Evolutionary conservation across 768 basidiomycete genomes (phyloP).

Genomic region (Lactarius sp.): DNA sequence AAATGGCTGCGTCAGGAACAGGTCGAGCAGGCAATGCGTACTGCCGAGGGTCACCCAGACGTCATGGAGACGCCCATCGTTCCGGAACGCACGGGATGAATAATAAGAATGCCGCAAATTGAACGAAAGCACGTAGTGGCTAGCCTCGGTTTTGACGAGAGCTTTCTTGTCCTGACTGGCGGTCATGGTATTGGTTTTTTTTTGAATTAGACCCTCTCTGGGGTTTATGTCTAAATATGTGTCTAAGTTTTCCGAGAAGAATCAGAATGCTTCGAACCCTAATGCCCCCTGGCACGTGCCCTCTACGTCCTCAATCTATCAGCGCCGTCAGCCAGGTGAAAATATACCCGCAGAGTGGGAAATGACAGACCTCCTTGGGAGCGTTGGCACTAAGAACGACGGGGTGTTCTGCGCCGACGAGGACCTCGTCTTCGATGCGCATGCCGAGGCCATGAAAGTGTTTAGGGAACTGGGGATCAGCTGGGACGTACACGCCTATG

Average conservation of each 20-base stretch:
- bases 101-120: background rate
- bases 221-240: background rate
- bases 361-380: constrained; percentile 66
- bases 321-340: background rate
- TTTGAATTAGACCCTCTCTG: background rate
- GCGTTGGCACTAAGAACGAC: constrained; percentile 63
- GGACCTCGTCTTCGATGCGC: constrained; percentile 87
- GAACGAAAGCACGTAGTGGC: background rate
- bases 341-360: no score
- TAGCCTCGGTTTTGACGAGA: background rate
- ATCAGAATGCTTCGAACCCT: constrained; percentile 52
- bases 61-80: background rate
- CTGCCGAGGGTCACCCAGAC: constrained; percentile 23
- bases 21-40: constrained; percentile 45
- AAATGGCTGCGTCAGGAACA: constrained; percentile 74
- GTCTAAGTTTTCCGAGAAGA: background rate
- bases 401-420: constrained; percentile 58
- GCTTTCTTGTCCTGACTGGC: background rate
- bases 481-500: constrained; percentile 83
- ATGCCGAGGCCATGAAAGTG: constrained; percentile 89
- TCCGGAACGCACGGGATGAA: background rate
- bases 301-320: constrained; percentile 67
- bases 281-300: constrained; percentile 71
- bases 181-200: background rate
- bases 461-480: constrained; percentile 69